Conservation (phyloP, 257 asterid genomes). For the Gentiana dahurica region DNA sequence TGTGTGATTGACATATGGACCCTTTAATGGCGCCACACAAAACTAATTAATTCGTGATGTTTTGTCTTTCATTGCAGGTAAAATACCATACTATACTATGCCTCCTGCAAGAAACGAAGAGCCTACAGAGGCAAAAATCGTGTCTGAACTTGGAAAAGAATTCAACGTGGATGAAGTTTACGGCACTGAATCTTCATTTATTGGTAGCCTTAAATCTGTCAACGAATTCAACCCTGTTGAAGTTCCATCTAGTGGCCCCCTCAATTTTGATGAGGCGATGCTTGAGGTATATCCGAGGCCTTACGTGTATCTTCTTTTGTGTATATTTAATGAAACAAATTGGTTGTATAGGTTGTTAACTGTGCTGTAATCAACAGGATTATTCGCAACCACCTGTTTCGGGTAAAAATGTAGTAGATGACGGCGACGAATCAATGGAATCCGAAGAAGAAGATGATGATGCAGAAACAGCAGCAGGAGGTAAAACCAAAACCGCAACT, state of each 20-base stretch:
- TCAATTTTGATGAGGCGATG: slow-evolving; percentile 50
- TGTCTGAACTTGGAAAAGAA: slow-evolving; percentile 70
- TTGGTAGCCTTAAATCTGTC: slow-evolving; percentile 91
- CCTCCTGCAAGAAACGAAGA: slow-evolving; percentile 64
- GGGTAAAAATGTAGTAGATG: slow-evolving; percentile 5
- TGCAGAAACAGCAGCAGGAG: slow-evolving; percentile 4
- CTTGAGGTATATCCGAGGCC: slow-evolving; percentile 46
- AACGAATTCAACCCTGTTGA: slow-evolving; percentile 63
- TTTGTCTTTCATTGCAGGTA: slow-evolving; percentile 40
- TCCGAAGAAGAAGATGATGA: slow-evolving; percentile 48
- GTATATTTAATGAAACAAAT: too few species aligned
- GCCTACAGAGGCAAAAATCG: slow-evolving; percentile 65
- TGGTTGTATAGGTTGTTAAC: too few species aligned
- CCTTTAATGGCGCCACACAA: neutral
- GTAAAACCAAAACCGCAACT: slow-evolving; percentile 32
- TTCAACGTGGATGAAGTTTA: slow-evolving; percentile 76
- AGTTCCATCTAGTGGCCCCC: slow-evolving; percentile 61
- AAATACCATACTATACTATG: slow-evolving; percentile 91
- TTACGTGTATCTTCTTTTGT: too few species aligned
- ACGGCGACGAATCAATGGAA: slow-evolving; percentile 48
- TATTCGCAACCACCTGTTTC: slow-evolving; percentile 22
- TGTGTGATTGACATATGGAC: neutral
- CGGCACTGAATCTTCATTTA: slow-evolving; percentile 71
- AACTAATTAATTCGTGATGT: neutral
- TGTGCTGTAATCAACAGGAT: slow-evolving; percentile 27